Base-by-base conservation (phyloP, 345 rosid species). In the Lepidium aucheri region DNA sequence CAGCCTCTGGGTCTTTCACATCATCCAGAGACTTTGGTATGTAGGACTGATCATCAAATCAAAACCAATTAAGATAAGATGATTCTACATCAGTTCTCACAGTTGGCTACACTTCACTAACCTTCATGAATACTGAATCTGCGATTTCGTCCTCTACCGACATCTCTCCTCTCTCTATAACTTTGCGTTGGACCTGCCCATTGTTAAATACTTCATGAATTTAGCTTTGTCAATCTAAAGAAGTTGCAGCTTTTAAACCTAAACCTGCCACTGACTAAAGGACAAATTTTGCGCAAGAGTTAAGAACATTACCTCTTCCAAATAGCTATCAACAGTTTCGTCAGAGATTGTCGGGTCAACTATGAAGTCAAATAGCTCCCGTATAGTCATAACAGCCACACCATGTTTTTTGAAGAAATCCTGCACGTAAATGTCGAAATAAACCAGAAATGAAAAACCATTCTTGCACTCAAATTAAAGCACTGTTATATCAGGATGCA, bases 111-210 rank as follows among this genome's bases (percentile, higher is more conserved):
- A 49, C 28, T 64, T 36, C 49, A 75, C 86, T 65, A 41, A 88
- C 99, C 97, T 94, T 92, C 67, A 90, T 74, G 45, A 94, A 94
- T 49, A 94, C 96, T 9, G 95, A 82, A 74, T 94, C 97, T 1
- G 95, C 95, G 24, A 94, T 94, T 80, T 88, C 95, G 74, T 90
- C 99, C 65, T 94, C 99, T 12, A 56, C 83, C 1, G 91, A 86
- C 30, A 79, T 70, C 50, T 81, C 88, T 72, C 87, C 95, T 72
- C 99, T 82, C 11, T 76, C 79, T 63, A 71, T 73, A 58, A 86
- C 83, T 75, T 76, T 90, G 60, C 81, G 83, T 67, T 90, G 99
- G 78, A 86, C 78, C 98, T 93, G 78, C 68, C 50, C 8, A 5
- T 11, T 65, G 34, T 41, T 9, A 65, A 10, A 9, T 1, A 28